Base-by-base conservation (phyloP, 129 eudicot genomes). In the Flaveria ramosissima region DNA sequence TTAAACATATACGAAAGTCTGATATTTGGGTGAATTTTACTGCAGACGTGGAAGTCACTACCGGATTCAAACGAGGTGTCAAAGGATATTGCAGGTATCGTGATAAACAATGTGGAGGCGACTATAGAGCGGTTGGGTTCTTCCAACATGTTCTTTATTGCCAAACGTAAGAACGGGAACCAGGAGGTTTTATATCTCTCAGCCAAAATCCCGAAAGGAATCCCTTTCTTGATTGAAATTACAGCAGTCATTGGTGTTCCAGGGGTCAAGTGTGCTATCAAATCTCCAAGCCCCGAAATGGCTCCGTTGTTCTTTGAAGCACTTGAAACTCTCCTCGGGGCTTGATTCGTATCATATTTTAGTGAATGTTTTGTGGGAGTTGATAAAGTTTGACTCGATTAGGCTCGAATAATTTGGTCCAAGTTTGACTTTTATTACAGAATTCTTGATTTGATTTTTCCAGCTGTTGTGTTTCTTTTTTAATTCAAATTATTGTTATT, bases 301-400 rank as follows among this genome's bases (percentile, higher is more conserved):
- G 99, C 89, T 45, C 96, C 96, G 41, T 90, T 94, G 42, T 94
- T 91, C 87, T 94, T 94, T 26, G 99, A 94, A 89, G 89, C 88
- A 60, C 85, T 94, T 27, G 99, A 94, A 79, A 47, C 42, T 78
- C 84, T 94, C 63, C 93, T 91, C 83, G 83, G 69, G 79, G 87
- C 80, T 76, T 94, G 75, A 81, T 78, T 78, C 21, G 1, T 27
- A 3, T 30, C 13, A 13, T 32, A 12, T 56, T 14, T 55, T 56
- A 56, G 77, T 19, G 17, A 73, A 36, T 74, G 42, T 74, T 45
- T 26, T 62, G 16, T 64, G 41, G 26, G 73, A 66, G 26, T n/a
- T 66, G 51, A 39, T 66, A n/a, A 36, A 64, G 70, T 64, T n/a
- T 2, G 19, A 61, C 41, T 63, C 21, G 46, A 61, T 63, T 41